Base-by-base conservation (phyloP, 257 asterid genomes). In the Solanum peruvianum region DNA sequence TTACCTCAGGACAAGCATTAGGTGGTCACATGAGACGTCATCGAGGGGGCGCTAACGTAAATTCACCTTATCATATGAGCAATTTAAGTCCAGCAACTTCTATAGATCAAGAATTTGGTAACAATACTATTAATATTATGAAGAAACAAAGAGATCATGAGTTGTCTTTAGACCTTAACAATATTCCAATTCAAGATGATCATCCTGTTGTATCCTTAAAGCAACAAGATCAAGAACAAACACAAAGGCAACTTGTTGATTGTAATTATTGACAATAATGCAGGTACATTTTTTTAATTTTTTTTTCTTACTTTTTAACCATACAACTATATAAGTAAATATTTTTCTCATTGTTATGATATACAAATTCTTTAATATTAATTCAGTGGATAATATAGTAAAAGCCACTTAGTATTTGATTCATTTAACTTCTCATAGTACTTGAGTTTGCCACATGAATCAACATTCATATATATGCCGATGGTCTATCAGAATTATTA, bases 1-100 rank as follows among this genome's bases (percentile, higher is more conserved):
- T 93, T 66, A 89, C 93, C 3, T 93, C 95, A 41, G 96, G 95
- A 56, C 96, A 93, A 88, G 96, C 96, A 23, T 91, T 93, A 58
- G 96, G 96, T 3, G 96, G 96, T 13, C 96, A 93, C 91, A 93
- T 93, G 96, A 90, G 96, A 92, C 89, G 93, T 58, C 96, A 93
- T 88, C 92, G 95, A 9, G 88, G 85, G 18, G 91, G 80, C 3
- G 35, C 72, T 13, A 69, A 16, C 20, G 70, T 84, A 56, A 83
- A 73, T 69, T 58, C 71, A 83, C 67, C 87, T 37, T 44, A 42
- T 37, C 39, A 81, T 71, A 52, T 83, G 52, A 87, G 85, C 84
- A 87, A 64, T 23, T 73, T 80, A 42, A 67, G 88, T 70, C 82
- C 52, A 29, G 84, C 87, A 52, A 56, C 47, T 31, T 86, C 87